Conservation (phyloP, 306 rosid genomes). For the Mucuna pruriens region DNA sequence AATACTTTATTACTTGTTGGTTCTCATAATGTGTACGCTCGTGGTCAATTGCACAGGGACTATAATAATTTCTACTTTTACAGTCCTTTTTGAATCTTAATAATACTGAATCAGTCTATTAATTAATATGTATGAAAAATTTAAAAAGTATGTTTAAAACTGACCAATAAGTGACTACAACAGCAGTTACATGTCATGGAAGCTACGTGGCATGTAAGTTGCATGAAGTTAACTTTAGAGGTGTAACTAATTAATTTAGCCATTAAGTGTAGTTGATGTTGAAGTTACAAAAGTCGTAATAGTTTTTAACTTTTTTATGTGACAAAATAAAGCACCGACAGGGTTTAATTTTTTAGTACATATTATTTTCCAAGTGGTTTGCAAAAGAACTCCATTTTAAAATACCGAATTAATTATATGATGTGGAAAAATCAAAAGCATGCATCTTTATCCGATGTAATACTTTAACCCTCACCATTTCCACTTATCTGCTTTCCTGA, state of each 20-base stretch:
- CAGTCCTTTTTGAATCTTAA: not conserved
- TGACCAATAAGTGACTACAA: not conserved
- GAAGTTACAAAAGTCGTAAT: not conserved
- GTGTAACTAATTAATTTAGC: not conserved
- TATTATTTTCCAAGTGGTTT: not conserved
- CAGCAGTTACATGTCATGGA: not conserved
- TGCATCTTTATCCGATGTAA: not conserved
- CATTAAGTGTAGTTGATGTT: slow-evolving; percentile 6
- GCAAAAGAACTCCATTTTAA: not conserved
- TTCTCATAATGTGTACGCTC: not conserved
- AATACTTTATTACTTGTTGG: not conserved
- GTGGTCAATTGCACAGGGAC: not conserved
- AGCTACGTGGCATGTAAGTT: slow-evolving; percentile 25
- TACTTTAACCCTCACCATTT: not conserved
- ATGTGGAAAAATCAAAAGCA: not conserved
- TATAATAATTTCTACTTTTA: not conserved
- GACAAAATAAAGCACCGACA: not conserved
- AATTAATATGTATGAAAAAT: not conserved
- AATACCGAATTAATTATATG: not conserved
- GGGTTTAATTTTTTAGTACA: not conserved
- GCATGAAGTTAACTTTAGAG: slow-evolving; percentile 14
- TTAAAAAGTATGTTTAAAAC: not conserved
- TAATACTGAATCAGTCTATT: not conserved
- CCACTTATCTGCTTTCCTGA: not conserved
- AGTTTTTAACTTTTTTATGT: not conserved